Evolutionary conservation across 192 early-diverging fungal species (phyloP).

Genomic region (Linnemannia schmuckeri): DNA sequence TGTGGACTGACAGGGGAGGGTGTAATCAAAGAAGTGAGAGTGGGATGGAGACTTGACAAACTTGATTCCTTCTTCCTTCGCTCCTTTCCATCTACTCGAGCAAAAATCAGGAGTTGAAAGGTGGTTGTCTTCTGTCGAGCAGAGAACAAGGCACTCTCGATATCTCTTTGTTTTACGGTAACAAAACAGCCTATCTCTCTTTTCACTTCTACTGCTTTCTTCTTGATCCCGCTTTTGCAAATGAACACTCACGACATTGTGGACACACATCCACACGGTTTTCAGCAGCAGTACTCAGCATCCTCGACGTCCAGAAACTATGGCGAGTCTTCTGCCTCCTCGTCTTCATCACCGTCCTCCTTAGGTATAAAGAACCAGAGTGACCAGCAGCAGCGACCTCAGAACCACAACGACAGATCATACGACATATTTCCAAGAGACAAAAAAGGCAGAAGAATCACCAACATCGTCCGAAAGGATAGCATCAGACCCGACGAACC

Average conservation of each 20-base stretch:
- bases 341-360: not conserved
- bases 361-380: not conserved
- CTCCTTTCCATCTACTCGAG: not conserved
- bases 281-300: not conserved
- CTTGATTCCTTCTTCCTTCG: too few relatives aligned
- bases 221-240: not conserved
- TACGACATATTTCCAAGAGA: not conserved
- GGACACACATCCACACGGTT: not conserved
- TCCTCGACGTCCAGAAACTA: not conserved
- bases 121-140: not conserved
- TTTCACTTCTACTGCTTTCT: not conserved
- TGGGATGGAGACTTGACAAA: too few relatives aligned
- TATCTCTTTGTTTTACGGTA: too few relatives aligned
- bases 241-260: slow-evolving; percentile 4
- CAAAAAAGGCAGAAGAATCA: not conserved
- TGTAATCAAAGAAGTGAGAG: too few relatives aligned
- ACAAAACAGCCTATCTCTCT: too few relatives aligned
- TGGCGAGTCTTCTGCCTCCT: not conserved
- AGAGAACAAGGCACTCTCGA: too few relatives aligned
- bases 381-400: not conserved
- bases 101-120: not conserved
- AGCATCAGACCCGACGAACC: not conserved
- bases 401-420: not conserved
- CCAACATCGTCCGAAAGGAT: not conserved
- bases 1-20: too few relatives aligned